phyloP scores from a whole-genome alignment of 2,329 filamentous ascomycete genomes.

The Sordariomycetes sp. region DNA sequence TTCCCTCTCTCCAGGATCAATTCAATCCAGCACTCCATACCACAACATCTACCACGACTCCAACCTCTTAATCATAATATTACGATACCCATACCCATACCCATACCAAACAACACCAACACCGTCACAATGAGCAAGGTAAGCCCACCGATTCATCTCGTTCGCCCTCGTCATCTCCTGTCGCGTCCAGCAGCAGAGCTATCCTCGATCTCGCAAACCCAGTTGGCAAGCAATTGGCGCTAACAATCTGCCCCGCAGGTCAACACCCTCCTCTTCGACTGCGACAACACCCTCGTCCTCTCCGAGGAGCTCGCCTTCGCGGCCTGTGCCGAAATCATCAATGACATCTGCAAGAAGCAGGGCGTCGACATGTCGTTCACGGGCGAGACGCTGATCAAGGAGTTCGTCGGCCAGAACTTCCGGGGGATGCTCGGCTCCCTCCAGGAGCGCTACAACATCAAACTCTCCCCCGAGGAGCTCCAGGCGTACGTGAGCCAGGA shows the following conservation, averaged over 20 bases:
- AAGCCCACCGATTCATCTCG: not conserved
- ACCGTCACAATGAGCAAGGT: conserved; percentile 7
- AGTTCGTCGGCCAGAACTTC: conserved; percentile 93
- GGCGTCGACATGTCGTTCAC: conserved; percentile 58
- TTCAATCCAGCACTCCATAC: not conserved
- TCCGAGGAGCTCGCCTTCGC: conserved; percentile 87
- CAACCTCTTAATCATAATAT: not conserved
- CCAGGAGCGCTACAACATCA: conserved; percentile 63
- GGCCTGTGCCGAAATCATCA: conserved; percentile 79
- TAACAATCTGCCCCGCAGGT: conserved; percentile 15
- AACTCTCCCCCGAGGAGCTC: conserved; percentile 52
- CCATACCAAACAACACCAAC: not conserved
- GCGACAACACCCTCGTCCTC: conserved; percentile 86
- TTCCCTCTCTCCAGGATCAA: not conserved
- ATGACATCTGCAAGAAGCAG: conserved; percentile 63
- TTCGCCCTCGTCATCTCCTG: not conserved
- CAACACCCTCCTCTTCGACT: conserved; percentile 62
- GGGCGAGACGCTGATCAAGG: conserved; percentile 61
- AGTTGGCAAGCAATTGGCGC: not conserved
- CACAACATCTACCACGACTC: too few species aligned
- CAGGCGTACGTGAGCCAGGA: conserved; percentile 64
- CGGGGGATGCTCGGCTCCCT: conserved; percentile 76
- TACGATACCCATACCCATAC: not conserved
- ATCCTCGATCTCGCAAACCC: not conserved
- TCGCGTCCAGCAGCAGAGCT: not conserved